These are phyloP conservation scores for Omphalea diandra DNA, from an alignment of 441 rosid genomes.

Conservation along the genomic window DNA sequence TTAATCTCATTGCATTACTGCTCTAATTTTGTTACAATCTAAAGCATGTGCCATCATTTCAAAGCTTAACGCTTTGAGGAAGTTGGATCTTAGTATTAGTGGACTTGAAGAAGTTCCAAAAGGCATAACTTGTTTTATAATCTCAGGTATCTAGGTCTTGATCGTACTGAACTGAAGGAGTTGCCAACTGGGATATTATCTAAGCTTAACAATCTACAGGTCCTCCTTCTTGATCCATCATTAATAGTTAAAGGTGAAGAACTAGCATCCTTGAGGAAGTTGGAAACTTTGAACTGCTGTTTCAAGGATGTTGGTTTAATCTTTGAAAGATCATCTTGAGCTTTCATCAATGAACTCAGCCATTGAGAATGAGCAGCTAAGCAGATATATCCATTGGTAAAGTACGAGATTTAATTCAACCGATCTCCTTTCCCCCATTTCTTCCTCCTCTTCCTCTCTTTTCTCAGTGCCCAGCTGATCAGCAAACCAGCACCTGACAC, in stretches of 20 bases:
- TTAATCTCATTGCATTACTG: slow-evolving; percentile 23
- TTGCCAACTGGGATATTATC: slow-evolving; percentile 13
- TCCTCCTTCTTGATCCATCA: not conserved
- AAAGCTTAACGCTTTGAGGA: slow-evolving; percentile 18
- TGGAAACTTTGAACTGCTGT: not conserved
- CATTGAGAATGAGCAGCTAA: not conserved
- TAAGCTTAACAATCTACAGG: slow-evolving; percentile 15
- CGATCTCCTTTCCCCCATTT: too few relatives aligned
- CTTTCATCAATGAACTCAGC: not conserved
- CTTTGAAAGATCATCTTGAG: not conserved
- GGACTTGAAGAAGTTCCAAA: slow-evolving; percentile 20
- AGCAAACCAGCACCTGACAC: too few relatives aligned
- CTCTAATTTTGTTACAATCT: not conserved
- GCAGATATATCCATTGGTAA: too few relatives aligned
- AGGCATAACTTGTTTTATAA: slow-evolving; percentile 22
- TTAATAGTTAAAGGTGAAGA: slow-evolving; percentile 13
- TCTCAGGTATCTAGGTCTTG: slow-evolving; percentile 23
- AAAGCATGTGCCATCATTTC: slow-evolving; percentile 16
- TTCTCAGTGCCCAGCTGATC: too few relatives aligned
- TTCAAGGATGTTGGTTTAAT: not conserved
- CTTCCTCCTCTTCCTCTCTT: too few relatives aligned
- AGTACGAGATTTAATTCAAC: too few relatives aligned
- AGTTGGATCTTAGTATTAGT: slow-evolving; percentile 20
- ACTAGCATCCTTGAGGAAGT: not conserved
- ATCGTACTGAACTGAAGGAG: not conserved